Conservation (phyloP, 1,139 yeast species). For the Blastobotrys elegans region DNA sequence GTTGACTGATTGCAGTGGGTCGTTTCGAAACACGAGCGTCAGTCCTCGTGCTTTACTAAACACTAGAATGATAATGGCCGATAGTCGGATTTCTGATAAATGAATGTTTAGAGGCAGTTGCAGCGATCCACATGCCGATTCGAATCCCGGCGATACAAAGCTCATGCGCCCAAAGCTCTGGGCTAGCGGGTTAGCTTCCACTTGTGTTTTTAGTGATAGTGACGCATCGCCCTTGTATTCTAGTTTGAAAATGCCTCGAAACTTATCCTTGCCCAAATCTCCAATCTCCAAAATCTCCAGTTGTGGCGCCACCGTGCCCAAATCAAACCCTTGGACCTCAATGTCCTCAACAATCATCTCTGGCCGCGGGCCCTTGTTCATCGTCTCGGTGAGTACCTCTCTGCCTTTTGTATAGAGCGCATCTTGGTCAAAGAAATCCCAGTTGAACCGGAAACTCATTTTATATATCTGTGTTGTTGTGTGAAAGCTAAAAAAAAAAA, state of each 20-base stretch:
- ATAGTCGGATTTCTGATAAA: constrained; percentile 55
- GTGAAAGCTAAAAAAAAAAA: neutral
- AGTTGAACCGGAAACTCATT: constrained; percentile 75
- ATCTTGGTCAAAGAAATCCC: constrained; percentile 67
- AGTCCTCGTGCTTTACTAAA: constrained; percentile 65
- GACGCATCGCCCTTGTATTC: constrained; percentile 69
- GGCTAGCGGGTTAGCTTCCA: constrained; percentile 60
- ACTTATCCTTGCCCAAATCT: constrained; percentile 61
- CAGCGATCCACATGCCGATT: constrained; percentile 49
- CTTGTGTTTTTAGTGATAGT: constrained; percentile 61
- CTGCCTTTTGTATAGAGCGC: constrained; percentile 59
- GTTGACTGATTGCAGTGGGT: constrained; percentile 68
- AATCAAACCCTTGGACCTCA: constrained; percentile 60
- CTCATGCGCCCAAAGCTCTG: constrained; percentile 41
- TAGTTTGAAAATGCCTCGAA: constrained; percentile 68
- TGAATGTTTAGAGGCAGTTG: constrained; percentile 62
- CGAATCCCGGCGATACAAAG: constrained; percentile 50
- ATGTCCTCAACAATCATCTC: constrained; percentile 68
- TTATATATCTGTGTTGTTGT: too few species aligned
- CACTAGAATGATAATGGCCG: constrained; percentile 67
- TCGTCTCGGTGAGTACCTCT: constrained; percentile 64
- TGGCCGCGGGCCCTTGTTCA: constrained; percentile 69
- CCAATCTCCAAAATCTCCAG: constrained; percentile 73
- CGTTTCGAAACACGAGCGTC: constrained; percentile 68
- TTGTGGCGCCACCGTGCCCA: constrained; percentile 66